phyloP scores from a whole-genome alignment of 2,329 filamentous ascomycete species.

The Calonectria hawksworthii region DNA sequence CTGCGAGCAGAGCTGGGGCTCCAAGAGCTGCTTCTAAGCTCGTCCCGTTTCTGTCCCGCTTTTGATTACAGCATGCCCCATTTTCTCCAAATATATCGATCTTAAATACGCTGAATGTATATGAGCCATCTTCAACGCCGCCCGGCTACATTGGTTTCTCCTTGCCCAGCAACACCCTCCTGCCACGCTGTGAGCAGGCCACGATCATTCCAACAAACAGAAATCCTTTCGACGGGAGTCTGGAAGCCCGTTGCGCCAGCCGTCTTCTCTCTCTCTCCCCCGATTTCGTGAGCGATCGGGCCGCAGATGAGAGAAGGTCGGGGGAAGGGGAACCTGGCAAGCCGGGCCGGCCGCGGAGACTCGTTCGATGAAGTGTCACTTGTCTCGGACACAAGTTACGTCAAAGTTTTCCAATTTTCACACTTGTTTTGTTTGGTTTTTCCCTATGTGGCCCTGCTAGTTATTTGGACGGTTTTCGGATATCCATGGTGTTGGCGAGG shows the following conservation, averaged over 20 bases:
- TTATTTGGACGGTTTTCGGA: conserved; percentile 30
- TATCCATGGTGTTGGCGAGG: conserved; percentile 28
- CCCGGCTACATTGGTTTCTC: conserved; percentile 40
- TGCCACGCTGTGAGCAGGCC: background rate
- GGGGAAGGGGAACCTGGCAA: conserved; percentile 15
- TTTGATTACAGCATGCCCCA: conserved; percentile 37
- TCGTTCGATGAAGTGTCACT: conserved; percentile 28
- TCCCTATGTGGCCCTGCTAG: conserved; percentile 37
- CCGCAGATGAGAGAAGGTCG: conserved; percentile 20
- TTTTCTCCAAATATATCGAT: conserved; percentile 33
- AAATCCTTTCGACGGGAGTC: conserved; percentile 30
- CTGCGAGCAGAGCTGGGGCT: conserved; percentile 88
- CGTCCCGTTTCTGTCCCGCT: conserved; percentile 4
- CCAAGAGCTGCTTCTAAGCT: conserved; percentile 44
- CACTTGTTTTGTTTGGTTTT: conserved; percentile 24
- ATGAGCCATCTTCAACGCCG: conserved; percentile 44
- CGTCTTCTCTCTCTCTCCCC: conserved; percentile 25
- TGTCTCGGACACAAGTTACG: conserved; percentile 25
- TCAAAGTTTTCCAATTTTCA: conserved; percentile 25
- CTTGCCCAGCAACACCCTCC: conserved; percentile 30
- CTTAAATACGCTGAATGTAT: conserved; percentile 45
- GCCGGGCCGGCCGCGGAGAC: conserved; percentile 34
- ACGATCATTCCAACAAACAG: conserved; percentile 21
- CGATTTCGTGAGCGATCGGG: conserved; percentile 21
- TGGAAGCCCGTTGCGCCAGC: conserved; percentile 27